Evolutionary conservation across 73 alveolate species (phyloP).

Genomic region (Symbiodinium natans): DNA sequence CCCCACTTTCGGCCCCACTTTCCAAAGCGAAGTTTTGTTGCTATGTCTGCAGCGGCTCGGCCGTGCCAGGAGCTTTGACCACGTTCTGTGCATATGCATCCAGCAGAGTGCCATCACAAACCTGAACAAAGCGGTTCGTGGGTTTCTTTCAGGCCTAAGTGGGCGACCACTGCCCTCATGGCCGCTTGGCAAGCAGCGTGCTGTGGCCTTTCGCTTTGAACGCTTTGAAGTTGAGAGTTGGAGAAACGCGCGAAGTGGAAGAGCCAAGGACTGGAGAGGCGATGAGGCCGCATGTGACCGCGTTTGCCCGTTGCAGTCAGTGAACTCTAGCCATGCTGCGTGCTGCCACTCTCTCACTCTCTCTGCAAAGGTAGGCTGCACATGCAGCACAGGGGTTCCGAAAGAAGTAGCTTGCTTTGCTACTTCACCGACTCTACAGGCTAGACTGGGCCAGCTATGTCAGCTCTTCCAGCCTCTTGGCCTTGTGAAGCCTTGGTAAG

Average conservation of each 20-base stretch:
- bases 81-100: not conserved
- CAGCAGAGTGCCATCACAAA: not conserved
- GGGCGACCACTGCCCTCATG: constrained; percentile 7
- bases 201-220: too few species aligned
- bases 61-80: not conserved
- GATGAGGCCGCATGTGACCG: not conserved
- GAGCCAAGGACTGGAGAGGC: constrained; percentile 52
- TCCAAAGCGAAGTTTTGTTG: not conserved
- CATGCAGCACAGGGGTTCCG: too few species aligned
- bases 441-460: constrained; percentile 81
- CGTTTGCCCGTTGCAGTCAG: too few species aligned
- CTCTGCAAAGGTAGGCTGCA: too few species aligned
- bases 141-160: not conserved
- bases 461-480: constrained; percentile 58
- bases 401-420: too few species aligned
- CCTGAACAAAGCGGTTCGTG: not conserved
- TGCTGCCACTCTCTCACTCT: too few species aligned
- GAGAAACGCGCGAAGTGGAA: not conserved
- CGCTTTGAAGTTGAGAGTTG: too few species aligned
- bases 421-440: not conserved
- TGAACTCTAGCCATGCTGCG: not conserved
- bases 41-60: not conserved
- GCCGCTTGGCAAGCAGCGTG: not conserved
- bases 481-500: not conserved
- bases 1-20: too few species aligned